Evolutionary conservation across 805 yeast genomes (phyloP).

Genomic region (Cyberlindnera euphorbiiphila): DNA sequence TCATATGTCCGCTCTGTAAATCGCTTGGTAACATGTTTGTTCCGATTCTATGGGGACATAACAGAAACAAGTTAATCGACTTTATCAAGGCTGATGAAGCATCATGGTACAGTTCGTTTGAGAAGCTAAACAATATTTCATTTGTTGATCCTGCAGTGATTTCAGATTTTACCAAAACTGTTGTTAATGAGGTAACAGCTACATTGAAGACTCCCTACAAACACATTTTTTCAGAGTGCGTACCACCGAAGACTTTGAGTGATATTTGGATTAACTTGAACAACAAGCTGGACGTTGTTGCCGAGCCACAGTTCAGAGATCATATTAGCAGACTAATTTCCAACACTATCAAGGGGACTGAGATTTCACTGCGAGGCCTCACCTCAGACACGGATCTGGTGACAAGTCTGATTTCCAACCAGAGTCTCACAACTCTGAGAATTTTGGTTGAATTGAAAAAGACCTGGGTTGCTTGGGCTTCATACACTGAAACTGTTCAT

Average conservation of each 20-base stretch:
- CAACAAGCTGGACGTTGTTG: conserved; percentile 31
- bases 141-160: conserved; percentile 8
- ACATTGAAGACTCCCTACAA: conserved; percentile 13
- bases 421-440: conserved; percentile 55
- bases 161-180: conserved; percentile 8
- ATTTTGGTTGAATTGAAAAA: conserved; percentile 38
- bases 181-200: conserved; percentile 8
- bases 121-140: conserved; percentile 5
- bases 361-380: conserved; percentile 58
- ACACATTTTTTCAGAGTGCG: conserved; percentile 3
- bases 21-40: conserved; percentile 79
- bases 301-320: conserved; percentile 26
- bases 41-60: conserved; percentile 63
- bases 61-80: conserved; percentile 30
- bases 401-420: conserved; percentile 57
- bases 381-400: conserved; percentile 38
- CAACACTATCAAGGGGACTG: conserved; percentile 60
- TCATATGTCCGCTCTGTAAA: conserved; percentile 88
- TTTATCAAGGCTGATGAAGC: conserved; percentile 9
- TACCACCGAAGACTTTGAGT: conserved; percentile 6
- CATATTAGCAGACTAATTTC: conserved; percentile 37
- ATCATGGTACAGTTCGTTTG: conserved; percentile 22
- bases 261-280: conserved; percentile 10
- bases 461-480: conserved; percentile 10
- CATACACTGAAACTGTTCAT: conserved; percentile 1